A percentile compares a stretch with the other conserved stretches of the same genome.
phyloP scores from a whole-genome alignment of 495 filamentous ascomycete species.

The Lasiosphaeria hispida region DNA sequence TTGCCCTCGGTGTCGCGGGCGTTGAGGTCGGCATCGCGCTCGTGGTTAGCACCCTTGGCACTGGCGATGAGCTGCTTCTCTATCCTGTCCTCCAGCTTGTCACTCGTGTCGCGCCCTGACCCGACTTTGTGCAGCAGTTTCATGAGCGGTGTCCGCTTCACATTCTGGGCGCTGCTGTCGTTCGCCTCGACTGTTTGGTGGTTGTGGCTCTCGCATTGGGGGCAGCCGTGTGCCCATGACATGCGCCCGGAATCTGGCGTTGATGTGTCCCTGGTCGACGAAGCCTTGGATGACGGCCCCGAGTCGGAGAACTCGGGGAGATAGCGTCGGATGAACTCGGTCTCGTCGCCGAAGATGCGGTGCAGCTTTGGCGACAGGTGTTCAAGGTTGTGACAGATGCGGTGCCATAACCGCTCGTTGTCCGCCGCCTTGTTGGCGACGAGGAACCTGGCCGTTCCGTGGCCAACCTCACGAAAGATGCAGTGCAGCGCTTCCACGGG shows the following conservation, averaged over 20 bases:
- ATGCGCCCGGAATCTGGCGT: constrained; percentile 26
- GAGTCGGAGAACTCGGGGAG: constrained; percentile 32
- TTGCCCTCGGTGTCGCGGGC: constrained; percentile 37
- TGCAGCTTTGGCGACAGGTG: constrained; percentile 29
- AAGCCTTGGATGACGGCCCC: constrained; percentile 13
- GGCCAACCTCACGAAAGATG: constrained; percentile 31
- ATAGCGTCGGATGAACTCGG: constrained; percentile 34
- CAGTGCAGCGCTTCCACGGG: constrained; percentile 31
- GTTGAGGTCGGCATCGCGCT: constrained; percentile 20
- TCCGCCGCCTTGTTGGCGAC: constrained; percentile 29
- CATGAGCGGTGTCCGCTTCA: constrained; percentile 32
- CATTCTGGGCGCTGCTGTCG: constrained; percentile 21
- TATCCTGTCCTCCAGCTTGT: constrained; percentile 23
- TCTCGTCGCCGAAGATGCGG: constrained; percentile 35
- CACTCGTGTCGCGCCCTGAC: constrained; percentile 22
- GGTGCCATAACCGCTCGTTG: constrained; percentile 31
- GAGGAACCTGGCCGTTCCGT: constrained; percentile 33
- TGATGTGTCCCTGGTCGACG: constrained; percentile 26
- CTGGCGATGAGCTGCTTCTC: constrained; percentile 20
- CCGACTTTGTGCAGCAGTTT: constrained; percentile 27
- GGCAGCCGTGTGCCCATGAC: constrained; percentile 14
- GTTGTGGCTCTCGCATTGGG: constrained; percentile 13
- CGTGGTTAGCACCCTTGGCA: constrained; percentile 21
- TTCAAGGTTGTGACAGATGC: constrained; percentile 30
- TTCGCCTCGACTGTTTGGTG: constrained; percentile 3